phyloP scores from a whole-genome alignment of 352 stramenopile species.

The Globisporangium emineosum region DNA sequence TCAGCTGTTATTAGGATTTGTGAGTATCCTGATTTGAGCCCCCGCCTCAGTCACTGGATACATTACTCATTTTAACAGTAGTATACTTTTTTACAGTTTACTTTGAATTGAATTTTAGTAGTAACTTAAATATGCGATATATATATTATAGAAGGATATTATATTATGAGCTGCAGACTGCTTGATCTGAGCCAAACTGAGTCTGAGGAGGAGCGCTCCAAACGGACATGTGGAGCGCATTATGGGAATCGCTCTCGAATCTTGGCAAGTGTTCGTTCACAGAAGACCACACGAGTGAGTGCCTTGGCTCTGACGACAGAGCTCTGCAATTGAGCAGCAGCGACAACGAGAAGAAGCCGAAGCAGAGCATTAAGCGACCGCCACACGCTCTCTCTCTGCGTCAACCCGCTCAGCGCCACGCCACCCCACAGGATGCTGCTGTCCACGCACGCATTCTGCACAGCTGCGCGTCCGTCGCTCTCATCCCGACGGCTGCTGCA shows the following conservation, averaged over 20 bases:
- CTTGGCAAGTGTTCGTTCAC: conserved; percentile 4
- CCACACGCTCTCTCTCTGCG: neutral
- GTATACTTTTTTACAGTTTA: neutral
- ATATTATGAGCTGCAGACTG: neutral
- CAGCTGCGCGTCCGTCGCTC: conserved; percentile 8
- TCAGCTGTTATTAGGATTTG: neutral
- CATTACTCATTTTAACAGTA: neutral
- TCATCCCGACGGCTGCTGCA: conserved; percentile 15
- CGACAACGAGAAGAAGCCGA: neutral
- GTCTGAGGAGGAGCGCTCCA: neutral
- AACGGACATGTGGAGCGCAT: neutral
- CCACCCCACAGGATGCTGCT: conserved; percentile 24
- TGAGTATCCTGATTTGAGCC: neutral
- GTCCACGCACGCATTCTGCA: conserved; percentile 20
- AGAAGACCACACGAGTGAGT: conserved; percentile 1
- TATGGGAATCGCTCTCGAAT: neutral
- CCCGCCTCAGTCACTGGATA: neutral
- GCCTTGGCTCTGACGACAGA: conserved; percentile 4
- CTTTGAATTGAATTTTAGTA: neutral
- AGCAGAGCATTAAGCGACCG: neutral
- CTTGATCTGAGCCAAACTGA: neutral
- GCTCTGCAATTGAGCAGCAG: neutral
- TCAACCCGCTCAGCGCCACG: neutral
- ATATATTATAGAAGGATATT: neutral
- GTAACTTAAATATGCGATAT: neutral